Conservation (phyloP, 345 rosid species). For the Melaleuca alternifolia region DNA sequence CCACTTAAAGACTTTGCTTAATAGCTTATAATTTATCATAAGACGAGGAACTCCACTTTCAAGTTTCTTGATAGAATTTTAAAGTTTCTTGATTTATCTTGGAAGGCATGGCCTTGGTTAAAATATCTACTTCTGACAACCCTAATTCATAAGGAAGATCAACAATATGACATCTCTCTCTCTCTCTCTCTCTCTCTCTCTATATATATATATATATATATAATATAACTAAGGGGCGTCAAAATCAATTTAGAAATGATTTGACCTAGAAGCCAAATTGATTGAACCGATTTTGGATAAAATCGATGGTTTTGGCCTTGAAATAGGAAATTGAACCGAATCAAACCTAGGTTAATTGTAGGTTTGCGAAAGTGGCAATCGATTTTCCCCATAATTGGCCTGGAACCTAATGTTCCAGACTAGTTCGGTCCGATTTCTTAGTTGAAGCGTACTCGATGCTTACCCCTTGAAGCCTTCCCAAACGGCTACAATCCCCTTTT, state of each 20-base stretch:
- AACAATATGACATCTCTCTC: too few species aligned
- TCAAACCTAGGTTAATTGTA: background rate
- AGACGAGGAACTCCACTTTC: too few species aligned
- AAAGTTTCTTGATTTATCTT: too few species aligned
- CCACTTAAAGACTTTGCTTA: too few species aligned
- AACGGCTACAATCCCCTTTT: background rate
- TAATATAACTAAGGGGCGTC: too few species aligned
- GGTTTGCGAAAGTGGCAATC: background rate
- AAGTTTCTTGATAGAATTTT: too few species aligned
- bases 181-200: too few species aligned
- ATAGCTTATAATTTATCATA: too few species aligned
- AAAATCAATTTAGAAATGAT: background rate
- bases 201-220: too few species aligned
- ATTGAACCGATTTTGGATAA: background rate
- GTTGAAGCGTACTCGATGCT: background rate
- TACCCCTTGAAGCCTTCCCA: background rate
- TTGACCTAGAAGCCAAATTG: background rate
- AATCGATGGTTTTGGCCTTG: background rate
- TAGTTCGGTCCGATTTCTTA: background rate
- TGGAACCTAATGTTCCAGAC: background rate
- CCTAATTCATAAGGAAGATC: too few species aligned
- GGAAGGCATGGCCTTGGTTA: too few species aligned
- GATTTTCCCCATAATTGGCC: background rate
- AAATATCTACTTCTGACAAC: too few species aligned
- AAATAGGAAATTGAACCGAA: background rate